These are phyloP conservation scores for Chlorociboria aeruginascens DNA, from an alignment of 495 filamentous ascomycete genomes.

Conservation along the genomic window DNA sequence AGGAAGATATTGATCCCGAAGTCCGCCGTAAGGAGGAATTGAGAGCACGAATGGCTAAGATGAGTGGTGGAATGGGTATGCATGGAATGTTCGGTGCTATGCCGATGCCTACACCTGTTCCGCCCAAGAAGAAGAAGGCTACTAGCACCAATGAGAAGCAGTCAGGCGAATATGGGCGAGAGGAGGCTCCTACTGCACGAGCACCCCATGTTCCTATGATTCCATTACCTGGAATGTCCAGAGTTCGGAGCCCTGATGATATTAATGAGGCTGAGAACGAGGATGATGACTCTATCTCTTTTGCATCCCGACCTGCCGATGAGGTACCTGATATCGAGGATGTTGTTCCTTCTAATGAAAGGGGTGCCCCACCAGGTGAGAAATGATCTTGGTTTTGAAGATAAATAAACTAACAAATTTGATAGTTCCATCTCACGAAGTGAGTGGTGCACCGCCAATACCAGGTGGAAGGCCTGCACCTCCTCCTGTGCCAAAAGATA, in stretches of 20 bases:
- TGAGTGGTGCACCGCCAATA: constrained; percentile 39
- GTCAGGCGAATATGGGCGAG: constrained; percentile 29
- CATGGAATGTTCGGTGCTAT: constrained; percentile 78
- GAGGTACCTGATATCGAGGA: constrained; percentile 56
- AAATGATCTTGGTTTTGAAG: not conserved
- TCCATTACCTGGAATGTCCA: constrained; percentile 60
- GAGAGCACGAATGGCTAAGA: constrained; percentile 91
- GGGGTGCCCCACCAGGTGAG: constrained; percentile 30
- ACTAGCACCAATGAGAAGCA: constrained; percentile 24
- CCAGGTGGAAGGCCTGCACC: constrained; percentile 53
- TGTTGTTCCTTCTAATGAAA: constrained; percentile 32
- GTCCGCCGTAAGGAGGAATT: constrained; percentile 76
- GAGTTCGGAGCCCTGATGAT: constrained; percentile 29
- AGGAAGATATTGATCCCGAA: constrained; percentile 89
- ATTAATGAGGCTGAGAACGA: constrained; percentile 9
- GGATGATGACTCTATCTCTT: constrained; percentile 21
- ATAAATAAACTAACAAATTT: constrained; percentile 6
- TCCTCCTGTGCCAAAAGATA: constrained; percentile 54
- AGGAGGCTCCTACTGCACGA: constrained; percentile 28
- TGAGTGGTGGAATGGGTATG: constrained; percentile 98
- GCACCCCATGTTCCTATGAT: constrained; percentile 70
- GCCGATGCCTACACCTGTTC: constrained; percentile 27
- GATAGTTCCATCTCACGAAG: constrained; percentile 28
- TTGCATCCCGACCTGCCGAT: constrained; percentile 28
- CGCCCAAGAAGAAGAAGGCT: constrained; percentile 50